Evolutionary conservation across 768 basidiomycete species (phyloP).

Genomic region (Boletus speciosus): DNA sequence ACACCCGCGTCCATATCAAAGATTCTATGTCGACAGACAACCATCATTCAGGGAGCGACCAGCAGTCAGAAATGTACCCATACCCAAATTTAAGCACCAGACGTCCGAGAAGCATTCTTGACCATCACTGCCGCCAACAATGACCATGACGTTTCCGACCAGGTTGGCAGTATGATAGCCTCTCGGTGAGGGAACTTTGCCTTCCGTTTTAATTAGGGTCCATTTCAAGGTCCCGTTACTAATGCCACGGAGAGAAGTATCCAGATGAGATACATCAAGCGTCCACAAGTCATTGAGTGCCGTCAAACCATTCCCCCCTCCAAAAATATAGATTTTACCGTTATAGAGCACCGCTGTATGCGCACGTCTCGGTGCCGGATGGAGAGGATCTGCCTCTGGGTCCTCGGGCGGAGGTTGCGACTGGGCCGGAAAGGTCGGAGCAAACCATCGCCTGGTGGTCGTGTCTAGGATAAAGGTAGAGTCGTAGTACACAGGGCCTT

Average conservation of each 20-base stretch:
- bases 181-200: slow-evolving; percentile 56
- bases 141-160: slow-evolving; percentile 79
- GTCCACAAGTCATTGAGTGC: slow-evolving; percentile 91
- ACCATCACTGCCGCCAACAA: slow-evolving; percentile 91
- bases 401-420: neutral
- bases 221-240: slow-evolving; percentile 42
- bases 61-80: slow-evolving; percentile 18
- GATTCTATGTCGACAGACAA: slow-evolving; percentile 17
- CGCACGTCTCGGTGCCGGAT: slow-evolving; percentile 73
- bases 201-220: slow-evolving; percentile 55
- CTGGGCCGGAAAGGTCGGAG: slow-evolving; percentile 36
- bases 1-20: slow-evolving; percentile 28
- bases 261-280: slow-evolving; percentile 57
- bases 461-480: slow-evolving; percentile 83
- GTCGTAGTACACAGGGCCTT: slow-evolving; percentile 80
- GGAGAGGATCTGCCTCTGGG: slow-evolving; percentile 15
- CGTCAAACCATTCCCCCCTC: slow-evolving; percentile 90
- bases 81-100: slow-evolving; percentile 84
- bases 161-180: slow-evolving; percentile 93
- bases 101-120: slow-evolving; percentile 85
- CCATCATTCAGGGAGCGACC: neutral
- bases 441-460: slow-evolving; percentile 59
- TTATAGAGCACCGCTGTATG: slow-evolving; percentile 79
- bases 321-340: slow-evolving; percentile 79
- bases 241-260: slow-evolving; percentile 22